Base-by-base conservation (phyloP, 371 early-diverging fungal genomes). In the Coemansia sp. region DNA sequence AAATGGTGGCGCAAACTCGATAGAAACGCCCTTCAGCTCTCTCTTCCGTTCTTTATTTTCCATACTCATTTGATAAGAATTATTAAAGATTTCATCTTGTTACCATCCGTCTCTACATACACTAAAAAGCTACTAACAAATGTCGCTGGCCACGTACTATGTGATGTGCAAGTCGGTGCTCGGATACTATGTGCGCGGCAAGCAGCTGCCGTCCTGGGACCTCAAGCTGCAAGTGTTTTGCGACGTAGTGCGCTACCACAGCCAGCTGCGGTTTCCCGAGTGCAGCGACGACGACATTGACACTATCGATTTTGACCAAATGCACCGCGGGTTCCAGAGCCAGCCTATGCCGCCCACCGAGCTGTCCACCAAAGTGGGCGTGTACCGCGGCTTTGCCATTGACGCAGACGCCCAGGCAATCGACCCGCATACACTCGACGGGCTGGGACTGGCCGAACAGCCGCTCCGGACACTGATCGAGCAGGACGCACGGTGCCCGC, bases 191-290 rank as follows among this genome's bases (percentile, higher is more conserved):
- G 12, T 56, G 5, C 14, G 26, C 16, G 69, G 69, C 30, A 48
- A 30, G n/a, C 35, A 20, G 30, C 34, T 65, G 50, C 71, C 66
- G 5, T 36, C 51, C 11, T 71, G 71, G 71, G 62, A 66, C 26
- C 10, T 62, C 3, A 42, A 51, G 16, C n/a, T 59, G 10, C 63
- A 71, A 35, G 36, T 62, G 9, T 45, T 55, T 12, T 59, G 62
- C 45, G 67, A 61, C 14, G 38, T 55, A 2, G 40, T 51, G 4
- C 60, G 70, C 0, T n/a, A 57, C 47, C 30, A 56, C 57, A 20
- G 31, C 4, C 8, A 10, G 12, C 2, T 7, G 20, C 16, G 53
- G 14, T 69, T 57, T 61, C 55, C 54, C 1, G 49, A 48, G 30
- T 50, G 55, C 12, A 26, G 39, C 36, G 70, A 69, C 48, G 53